These are phyloP conservation scores for Neurospora sp. DNA, from an alignment of 495 filamentous ascomycete species.

Conservation along the genomic window DNA sequence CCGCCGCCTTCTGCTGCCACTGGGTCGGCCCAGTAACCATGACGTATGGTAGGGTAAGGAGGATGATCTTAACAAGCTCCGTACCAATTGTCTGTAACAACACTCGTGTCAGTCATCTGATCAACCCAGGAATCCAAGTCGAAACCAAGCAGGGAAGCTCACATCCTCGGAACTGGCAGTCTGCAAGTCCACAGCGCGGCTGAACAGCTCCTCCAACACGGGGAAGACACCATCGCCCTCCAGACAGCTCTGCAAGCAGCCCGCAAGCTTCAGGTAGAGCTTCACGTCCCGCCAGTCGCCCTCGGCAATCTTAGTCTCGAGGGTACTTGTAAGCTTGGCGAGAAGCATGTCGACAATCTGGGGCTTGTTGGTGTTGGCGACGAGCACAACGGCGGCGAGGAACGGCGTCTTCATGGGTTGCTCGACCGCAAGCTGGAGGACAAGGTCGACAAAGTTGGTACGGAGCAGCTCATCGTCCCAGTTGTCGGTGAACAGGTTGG, in stretches of 20 bases:
- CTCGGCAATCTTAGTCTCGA: slow-evolving; percentile 50
- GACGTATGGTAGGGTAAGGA: slow-evolving; percentile 85
- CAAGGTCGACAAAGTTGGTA: slow-evolving; percentile 56
- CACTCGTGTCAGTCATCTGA: slow-evolving; percentile 7
- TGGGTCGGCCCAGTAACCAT: slow-evolving; percentile 58
- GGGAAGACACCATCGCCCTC: slow-evolving; percentile 81
- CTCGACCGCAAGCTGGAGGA: slow-evolving; percentile 68
- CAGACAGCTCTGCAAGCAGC: slow-evolving; percentile 65
- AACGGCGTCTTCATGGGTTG: slow-evolving; percentile 97
- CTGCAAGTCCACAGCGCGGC: slow-evolving; percentile 75
- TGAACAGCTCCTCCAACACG: slow-evolving; percentile 75
- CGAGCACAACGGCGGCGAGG: slow-evolving; percentile 67
- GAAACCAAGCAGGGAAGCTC: slow-evolving; percentile 23
- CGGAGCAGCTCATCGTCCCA: slow-evolving; percentile 61
- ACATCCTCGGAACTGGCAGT: slow-evolving; percentile 85
- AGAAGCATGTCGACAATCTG: slow-evolving; percentile 63
- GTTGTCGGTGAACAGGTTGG: slow-evolving; percentile 64
- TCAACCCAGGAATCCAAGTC: background rate
- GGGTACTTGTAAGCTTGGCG: slow-evolving; percentile 40
- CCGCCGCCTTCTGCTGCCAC: slow-evolving; percentile 56
- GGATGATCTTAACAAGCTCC: slow-evolving; percentile 90
- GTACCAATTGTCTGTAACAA: slow-evolving; percentile 54
- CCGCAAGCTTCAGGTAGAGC: slow-evolving; percentile 77
- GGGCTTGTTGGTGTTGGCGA: slow-evolving; percentile 61
- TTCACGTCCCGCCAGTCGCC: slow-evolving; percentile 89